phyloP scores from a whole-genome alignment of 345 rosid species.

The Luvunga scandens region DNA sequence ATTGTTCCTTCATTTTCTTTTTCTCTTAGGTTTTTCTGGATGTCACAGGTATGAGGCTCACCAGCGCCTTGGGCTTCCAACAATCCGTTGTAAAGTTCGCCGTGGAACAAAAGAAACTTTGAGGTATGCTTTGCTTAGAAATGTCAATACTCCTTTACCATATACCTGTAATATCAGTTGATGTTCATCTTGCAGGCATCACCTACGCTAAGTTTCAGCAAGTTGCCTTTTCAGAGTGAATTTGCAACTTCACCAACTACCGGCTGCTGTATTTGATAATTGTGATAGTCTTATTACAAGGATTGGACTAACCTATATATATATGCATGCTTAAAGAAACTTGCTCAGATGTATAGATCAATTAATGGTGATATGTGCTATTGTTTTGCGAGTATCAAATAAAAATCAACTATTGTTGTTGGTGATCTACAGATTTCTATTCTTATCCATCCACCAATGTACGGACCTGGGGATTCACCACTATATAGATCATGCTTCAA shows the following conservation, averaged over 20 bases:
- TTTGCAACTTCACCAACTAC: background rate
- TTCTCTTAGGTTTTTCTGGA: constrained; percentile 71
- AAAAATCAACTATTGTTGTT: background rate
- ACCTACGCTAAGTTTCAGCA: constrained; percentile 52
- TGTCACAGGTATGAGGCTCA: constrained; percentile 94
- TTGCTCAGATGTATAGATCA: background rate
- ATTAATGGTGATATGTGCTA: background rate
- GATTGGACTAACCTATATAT: background rate
- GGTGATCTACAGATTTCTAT: background rate
- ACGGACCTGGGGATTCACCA: background rate
- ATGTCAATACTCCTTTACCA: background rate
- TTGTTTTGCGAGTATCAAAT: background rate
- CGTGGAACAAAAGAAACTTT: constrained; percentile 88
- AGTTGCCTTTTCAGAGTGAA: background rate
- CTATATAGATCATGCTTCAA: background rate
- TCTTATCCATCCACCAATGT: background rate
- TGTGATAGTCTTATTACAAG: background rate
- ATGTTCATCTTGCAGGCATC: constrained; percentile 62
- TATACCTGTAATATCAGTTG: background rate
- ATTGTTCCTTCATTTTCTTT: background rate
- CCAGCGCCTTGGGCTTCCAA: constrained; percentile 79
- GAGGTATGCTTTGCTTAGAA: constrained; percentile 33
- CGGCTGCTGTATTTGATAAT: background rate
- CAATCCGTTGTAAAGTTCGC: constrained; percentile 83
- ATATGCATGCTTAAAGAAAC: background rate